Percentiles rank a stretch among this genome's conserved stretches.
Conservation (phyloP, 495 filamentous ascomycete species). For the Cercophora scortea region DNA sequence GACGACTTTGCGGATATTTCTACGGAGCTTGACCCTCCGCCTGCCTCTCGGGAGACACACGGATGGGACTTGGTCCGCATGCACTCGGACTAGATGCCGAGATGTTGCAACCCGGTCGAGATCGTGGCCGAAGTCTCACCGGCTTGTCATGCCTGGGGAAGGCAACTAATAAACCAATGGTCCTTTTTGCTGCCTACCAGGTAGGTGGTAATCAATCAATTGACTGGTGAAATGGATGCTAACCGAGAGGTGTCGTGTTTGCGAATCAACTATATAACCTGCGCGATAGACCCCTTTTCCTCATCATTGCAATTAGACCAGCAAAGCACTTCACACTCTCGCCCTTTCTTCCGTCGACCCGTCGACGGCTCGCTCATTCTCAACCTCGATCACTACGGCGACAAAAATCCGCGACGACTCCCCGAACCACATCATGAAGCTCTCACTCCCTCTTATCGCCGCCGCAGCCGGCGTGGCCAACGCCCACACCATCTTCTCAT, state of each 20-base stretch:
- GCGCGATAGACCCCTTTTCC: neutral
- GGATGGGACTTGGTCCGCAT: neutral
- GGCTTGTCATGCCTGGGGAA: neutral
- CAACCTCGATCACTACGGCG: no score
- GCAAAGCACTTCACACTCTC: no score
- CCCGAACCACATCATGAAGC: slow-evolving; percentile 15
- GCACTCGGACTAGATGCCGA: slow-evolving; percentile 12
- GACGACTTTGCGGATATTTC: neutral
- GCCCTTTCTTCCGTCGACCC: no score
- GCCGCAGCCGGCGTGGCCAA: slow-evolving; percentile 11
- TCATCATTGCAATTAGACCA: neutral
- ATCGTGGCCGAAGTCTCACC: slow-evolving; percentile 4
- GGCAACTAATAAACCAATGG: no score
- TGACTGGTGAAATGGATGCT: neutral
- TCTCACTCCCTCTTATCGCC: slow-evolving; percentile 18
- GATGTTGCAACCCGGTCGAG: slow-evolving; percentile 7
- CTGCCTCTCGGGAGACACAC: neutral
- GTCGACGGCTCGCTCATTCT: neutral
- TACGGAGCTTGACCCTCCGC: slow-evolving; percentile 15
- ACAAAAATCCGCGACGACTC: neutral
- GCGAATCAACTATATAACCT: neutral
- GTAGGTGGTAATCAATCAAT: no score
- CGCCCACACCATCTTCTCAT: slow-evolving; percentile 26
- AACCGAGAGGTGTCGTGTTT: neutral
- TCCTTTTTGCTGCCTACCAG: no score